Evolutionary conservation across 164 flowering plant genomes (phyloP).

Genomic region (Berberis vulgaris): DNA sequence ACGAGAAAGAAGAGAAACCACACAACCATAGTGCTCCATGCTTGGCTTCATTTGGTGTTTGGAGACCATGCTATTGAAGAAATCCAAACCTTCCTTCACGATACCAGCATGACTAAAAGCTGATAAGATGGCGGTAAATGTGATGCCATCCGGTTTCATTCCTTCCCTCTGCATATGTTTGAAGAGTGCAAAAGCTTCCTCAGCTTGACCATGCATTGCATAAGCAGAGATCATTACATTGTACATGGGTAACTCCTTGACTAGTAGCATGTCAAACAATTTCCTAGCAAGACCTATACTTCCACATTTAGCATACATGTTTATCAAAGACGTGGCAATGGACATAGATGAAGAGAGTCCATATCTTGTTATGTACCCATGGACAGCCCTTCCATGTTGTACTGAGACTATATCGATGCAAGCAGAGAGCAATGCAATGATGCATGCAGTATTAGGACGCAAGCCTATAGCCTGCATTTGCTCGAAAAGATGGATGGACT

Average conservation of each 20-base stretch:
- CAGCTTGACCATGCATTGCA: conserved; percentile 41
- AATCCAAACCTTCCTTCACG: conserved; percentile 34
- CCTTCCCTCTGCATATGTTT: conserved; percentile 19
- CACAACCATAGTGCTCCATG: conserved; percentile 54
- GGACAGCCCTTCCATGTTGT: conserved; percentile 41
- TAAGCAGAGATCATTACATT: conserved; percentile 45
- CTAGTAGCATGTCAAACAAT: conserved; percentile 28
- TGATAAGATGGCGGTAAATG: conserved; percentile 26
- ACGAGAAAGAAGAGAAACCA: conserved; percentile 47
- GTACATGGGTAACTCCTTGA: conserved; percentile 42
- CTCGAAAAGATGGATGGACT: conserved; percentile 32
- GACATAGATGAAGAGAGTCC: conserved; percentile 15
- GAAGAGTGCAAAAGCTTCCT: conserved; percentile 33
- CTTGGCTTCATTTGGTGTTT: conserved; percentile 29
- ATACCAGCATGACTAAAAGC: conserved; percentile 27
- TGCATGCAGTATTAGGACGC: conserved; percentile 31
- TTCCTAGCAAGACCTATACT: conserved; percentile 28
- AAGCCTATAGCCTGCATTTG: conserved; percentile 52
- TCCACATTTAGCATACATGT: conserved; percentile 78
- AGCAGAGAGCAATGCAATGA: conserved; percentile 38
- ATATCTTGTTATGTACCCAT: conserved; percentile 36
- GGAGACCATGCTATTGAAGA: conserved; percentile 28
- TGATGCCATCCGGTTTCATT: conserved; percentile 21
- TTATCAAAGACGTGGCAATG: conserved; percentile 41
- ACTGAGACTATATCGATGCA: conserved; percentile 33